Conservation (phyloP, 2,329 filamentous ascomycete species). For the Fusarium coicis region DNA sequence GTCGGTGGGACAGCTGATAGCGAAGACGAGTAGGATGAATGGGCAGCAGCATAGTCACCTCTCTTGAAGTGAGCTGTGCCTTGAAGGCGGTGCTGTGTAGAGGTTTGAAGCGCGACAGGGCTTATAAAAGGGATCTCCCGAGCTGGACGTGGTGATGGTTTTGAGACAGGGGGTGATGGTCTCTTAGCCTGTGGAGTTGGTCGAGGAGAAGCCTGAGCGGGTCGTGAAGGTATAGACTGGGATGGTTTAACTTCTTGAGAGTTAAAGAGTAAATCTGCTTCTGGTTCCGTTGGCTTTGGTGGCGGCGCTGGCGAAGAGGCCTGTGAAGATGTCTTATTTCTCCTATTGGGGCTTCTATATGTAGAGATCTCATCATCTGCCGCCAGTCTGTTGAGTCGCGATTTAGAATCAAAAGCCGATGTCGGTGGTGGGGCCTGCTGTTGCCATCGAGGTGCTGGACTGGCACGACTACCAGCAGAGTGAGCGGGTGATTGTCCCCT, state of each 20-base stretch:
- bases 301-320: constrained; percentile 56
- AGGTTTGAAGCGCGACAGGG: constrained; percentile 75
- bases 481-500: constrained; percentile 63
- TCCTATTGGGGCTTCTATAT: constrained; percentile 87
- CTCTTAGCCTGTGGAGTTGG: constrained; percentile 50
- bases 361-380: constrained; percentile 86
- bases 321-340: constrained; percentile 70
- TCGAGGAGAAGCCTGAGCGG: constrained; percentile 54
- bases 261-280: constrained; percentile 73
- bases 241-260: constrained; percentile 51
- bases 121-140: constrained; percentile 75
- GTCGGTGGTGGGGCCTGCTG: constrained; percentile 56
- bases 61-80: constrained; percentile 93
- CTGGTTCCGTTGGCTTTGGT: constrained; percentile 53
- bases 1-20: constrained; percentile 77
- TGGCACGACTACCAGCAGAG: constrained; percentile 56
- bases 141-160: constrained; percentile 59
- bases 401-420: constrained; percentile 49
- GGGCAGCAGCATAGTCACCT: constrained; percentile 89
- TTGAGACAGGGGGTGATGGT: constrained; percentile 51
- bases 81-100: constrained; percentile 79
- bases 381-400: constrained; percentile 76
- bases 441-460: constrained; percentile 69
- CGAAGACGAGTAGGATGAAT: constrained; percentile 83
- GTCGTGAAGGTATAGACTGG: constrained; percentile 50